phyloP scores from a whole-genome alignment of 345 rosid genomes.

The Citrus inodora region DNA sequence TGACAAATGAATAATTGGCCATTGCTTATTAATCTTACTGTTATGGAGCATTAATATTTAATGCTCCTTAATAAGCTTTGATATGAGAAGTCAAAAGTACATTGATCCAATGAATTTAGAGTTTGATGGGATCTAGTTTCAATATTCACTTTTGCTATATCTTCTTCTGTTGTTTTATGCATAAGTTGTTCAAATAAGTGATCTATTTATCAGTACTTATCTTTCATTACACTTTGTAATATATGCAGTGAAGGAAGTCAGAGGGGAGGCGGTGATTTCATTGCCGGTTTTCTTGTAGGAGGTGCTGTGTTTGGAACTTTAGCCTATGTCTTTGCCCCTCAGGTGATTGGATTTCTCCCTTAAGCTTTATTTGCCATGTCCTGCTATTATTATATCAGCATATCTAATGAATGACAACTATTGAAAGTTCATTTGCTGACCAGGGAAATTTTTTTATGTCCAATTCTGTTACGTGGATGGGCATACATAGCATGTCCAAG shows the following conservation, averaged over 20 bases:
- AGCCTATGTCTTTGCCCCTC: slow-evolving; percentile 83
- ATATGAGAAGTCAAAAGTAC: not conserved
- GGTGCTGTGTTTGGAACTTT: slow-evolving; percentile 84
- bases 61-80: too few species aligned
- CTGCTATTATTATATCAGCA: not conserved
- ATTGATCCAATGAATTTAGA: not conserved
- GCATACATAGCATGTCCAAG: not conserved
- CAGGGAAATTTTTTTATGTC: not conserved
- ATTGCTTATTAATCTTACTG: too few species aligned
- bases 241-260: slow-evolving; percentile 47
- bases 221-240: not conserved
- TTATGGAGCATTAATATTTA: too few species aligned
- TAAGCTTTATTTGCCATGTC: not conserved
- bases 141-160: not conserved
- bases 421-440: not conserved
- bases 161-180: not conserved
- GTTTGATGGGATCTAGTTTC: not conserved
- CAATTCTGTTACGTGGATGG: not conserved
- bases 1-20: too few species aligned
- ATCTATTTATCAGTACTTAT: not conserved
- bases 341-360: slow-evolving; percentile 40
- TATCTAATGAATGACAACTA: not conserved
- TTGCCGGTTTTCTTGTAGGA: slow-evolving; percentile 84
- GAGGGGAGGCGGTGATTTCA: slow-evolving; percentile 68
- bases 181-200: not conserved